phyloP scores from a whole-genome alignment of 1,284 basidiomycete genomes.

The Moesziomyces globuligerus region DNA sequence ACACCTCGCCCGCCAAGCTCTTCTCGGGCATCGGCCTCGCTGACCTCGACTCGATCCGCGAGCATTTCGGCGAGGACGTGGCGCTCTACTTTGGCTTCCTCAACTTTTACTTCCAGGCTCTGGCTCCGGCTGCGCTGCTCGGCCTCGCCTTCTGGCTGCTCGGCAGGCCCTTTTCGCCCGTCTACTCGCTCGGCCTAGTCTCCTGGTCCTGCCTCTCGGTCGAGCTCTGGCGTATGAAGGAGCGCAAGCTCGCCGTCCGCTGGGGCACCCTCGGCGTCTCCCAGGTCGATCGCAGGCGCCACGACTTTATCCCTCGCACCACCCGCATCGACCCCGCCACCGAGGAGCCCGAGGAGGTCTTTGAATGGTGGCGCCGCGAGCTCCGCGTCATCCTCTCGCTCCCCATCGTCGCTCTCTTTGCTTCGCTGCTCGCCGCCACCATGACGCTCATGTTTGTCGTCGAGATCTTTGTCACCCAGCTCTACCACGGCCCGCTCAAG shows the following conservation, averaged over 20 bases:
- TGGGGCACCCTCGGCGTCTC: constrained; percentile 62
- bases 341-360: constrained; percentile 62
- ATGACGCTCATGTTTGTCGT: constrained; percentile 67
- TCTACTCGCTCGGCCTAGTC: constrained; percentile 60
- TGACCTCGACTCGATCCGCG: constrained; percentile 62
- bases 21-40: constrained; percentile 45
- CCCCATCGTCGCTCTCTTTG: constrained; percentile 82
- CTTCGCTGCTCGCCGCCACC: constrained; percentile 74
- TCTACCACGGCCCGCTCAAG: constrained; percentile 82
- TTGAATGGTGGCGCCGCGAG: constrained; percentile 69
- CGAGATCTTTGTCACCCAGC: constrained; percentile 66
- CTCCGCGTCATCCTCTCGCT: constrained; percentile 78
- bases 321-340: constrained; percentile 53
- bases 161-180: constrained; percentile 45
- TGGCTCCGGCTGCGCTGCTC: constrained; percentile 52
- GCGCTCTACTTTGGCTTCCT: constrained; percentile 67
- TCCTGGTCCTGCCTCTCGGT: constrained; percentile 59
- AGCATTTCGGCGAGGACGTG: constrained; percentile 65
- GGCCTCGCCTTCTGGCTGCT: constrained; percentile 56
- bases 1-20: constrained; percentile 37
- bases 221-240: constrained; percentile 64
- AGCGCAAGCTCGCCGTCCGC: constrained; percentile 61
- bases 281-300: constrained; percentile 44
- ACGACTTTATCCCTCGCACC: constrained; percentile 54
- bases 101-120: constrained; percentile 60